These are phyloP conservation scores for Chenopodium suecicum DNA, from an alignment of 148 eudicot species.

Conservation along the genomic window DNA sequence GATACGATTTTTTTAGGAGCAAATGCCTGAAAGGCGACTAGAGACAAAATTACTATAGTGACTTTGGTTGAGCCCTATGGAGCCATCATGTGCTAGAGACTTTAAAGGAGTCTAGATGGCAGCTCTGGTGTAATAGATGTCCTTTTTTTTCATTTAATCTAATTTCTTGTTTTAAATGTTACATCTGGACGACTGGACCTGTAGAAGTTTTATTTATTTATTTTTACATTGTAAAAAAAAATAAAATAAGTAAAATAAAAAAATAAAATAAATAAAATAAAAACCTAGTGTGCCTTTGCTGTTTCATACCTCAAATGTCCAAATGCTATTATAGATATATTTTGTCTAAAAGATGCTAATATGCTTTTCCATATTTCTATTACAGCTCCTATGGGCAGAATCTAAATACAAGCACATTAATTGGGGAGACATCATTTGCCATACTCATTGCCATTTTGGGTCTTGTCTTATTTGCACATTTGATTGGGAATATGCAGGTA, in stretches of 20 bases:
- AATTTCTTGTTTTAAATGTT: too few relatives aligned
- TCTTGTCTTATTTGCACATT: constrained; percentile 89
- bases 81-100: background rate
- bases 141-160: too few relatives aligned
- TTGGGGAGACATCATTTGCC: constrained; percentile 89
- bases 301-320: background rate
- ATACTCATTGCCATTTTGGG: constrained; percentile 93
- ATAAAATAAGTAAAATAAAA: too few relatives aligned
- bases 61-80: background rate
- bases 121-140: too few relatives aligned
- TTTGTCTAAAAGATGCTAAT: constrained; percentile 10
- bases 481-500: constrained; percentile 99
- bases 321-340: background rate
- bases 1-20: too few relatives aligned
- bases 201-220: too few relatives aligned
- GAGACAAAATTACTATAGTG: too few relatives aligned
- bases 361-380: constrained; percentile 6
- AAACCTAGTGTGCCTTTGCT: too few relatives aligned
- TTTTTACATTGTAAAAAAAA: too few relatives aligned
- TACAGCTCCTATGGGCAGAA: constrained; percentile 94
- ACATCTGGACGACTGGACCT: too few relatives aligned
- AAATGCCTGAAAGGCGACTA: background rate
- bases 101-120: background rate
- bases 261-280: too few relatives aligned
- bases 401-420: constrained; percentile 75